Evolutionary conservation across 2,329 filamentous ascomycete genomes (phyloP), one percentile per base, ranked within the genome.

Genomic region (Beauveria sp.): DNA sequence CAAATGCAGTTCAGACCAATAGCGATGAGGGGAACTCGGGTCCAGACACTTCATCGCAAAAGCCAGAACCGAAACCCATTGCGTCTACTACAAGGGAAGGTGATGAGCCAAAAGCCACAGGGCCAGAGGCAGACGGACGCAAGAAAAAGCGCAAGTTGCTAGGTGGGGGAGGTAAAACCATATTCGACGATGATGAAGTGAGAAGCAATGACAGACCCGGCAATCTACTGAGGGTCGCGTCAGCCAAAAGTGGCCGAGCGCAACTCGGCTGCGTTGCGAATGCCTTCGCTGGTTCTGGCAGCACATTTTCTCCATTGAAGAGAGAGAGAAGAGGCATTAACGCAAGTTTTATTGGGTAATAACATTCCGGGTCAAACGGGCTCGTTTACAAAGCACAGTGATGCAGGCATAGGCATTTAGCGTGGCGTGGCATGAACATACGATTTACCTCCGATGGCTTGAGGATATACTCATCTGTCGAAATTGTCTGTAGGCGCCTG

Each of bases 61-160:
- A 46, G 7, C 50, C 28, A 20, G 57, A 59, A 40, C 7, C 26
- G 41, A 44, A 26, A 16, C 28, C 40, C 14, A 22, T n/a, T 16
- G 3, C 41, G 24, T 14, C 26, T n/a, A 28, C 16, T 22, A n/a
- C 41, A 10, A 10, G 34, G 34, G 28, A 44, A 5, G 28, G 16
- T n/a, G 63, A 68, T 60, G 63, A 63, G 5, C n/a, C 62, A 55
- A 43, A 50, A 26, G 44, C 52, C 60, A n/a, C 63, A 63, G 54
- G 6, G 9, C 41, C 20, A 62, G 30, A 44, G 47, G 28, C 57
- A 62, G 74, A 75, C 64, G 76, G 72, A 7, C 83, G 79, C 72
- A 86, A 84, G 70, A 91, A 88, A 79, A 92, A 88, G 77, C 84
- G 88, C 64, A 92, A 91, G 73, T 75, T 91, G 5, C 78, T 90